Conservation (phyloP, 192 early-diverging fungal species). For the Anaeromyces robustus region DNA sequence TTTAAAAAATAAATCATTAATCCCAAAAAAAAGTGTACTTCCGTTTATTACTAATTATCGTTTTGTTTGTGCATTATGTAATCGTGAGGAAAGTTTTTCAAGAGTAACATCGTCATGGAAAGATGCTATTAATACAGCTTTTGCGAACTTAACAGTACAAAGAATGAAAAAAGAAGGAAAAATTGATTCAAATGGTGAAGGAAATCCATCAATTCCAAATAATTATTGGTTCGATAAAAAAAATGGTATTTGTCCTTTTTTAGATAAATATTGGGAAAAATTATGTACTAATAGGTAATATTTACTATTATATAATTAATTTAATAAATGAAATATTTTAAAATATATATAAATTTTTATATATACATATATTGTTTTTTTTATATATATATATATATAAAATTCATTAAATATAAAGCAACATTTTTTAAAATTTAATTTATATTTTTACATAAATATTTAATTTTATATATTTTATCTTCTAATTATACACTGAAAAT, state of each 20-base stretch:
- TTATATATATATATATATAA: no score
- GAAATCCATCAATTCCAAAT: conserved; percentile 17
- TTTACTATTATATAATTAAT: no score
- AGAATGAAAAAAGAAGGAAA: conserved; percentile 19
- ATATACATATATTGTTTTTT: no score
- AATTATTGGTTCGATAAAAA: conserved; percentile 50
- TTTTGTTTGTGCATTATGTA: conserved; percentile 32
- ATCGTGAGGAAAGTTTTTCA: conserved; percentile 21
- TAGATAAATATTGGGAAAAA: conserved; percentile 44
- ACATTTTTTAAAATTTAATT: no score
- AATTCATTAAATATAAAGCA: no score
- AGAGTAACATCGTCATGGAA: conserved; percentile 49
- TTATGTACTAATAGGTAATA: conserved; percentile 41
- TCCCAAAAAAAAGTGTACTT: conserved; percentile 20
- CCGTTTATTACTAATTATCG: conserved; percentile 48
- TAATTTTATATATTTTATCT: no score
- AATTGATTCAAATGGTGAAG: conserved; percentile 12
- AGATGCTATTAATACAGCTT: conserved; percentile 39
- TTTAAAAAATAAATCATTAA: conserved; percentile 8
- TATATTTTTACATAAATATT: no score
- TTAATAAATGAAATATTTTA: no score
- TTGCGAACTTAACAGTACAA: conserved; percentile 42
- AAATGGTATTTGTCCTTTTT: conserved; percentile 37
- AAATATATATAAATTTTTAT: no score
- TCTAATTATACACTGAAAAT: no score